Evolutionary conservation across 345 rosid species (phyloP), one percentile per base, ranked within the genome.

Genomic region (Tarenaya hassleriana): DNA sequence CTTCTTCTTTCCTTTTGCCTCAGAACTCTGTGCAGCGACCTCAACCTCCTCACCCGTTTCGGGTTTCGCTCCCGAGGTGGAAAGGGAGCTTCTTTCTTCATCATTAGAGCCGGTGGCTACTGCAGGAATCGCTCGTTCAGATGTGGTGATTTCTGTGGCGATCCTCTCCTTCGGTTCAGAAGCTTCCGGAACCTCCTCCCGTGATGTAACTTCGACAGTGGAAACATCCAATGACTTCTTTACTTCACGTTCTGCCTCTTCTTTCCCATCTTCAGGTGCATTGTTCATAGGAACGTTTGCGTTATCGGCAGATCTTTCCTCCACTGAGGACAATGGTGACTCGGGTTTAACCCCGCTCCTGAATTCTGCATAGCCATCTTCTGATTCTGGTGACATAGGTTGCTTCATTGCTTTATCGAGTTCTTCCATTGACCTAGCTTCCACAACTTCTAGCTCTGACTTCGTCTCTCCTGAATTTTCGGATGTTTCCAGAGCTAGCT

Each of bases 401-500:
- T 62, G 58, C 53, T 43, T 51, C 43, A 65, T 34, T 16, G 43
- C 59, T 57, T 7, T 42, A 4, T 13, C 58, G 4, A 44, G 34
- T 51, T 77, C 78, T 31, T 75, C 84, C 37, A 56, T 35, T 21
- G 77, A 77, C 21, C 61, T 73, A 43, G 74, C 80, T 58, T 77
- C 81, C 10, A 70, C 67, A 45, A 66, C 64, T 45, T 56, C 69
- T 51, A 77, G 49, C 15, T 60, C 67, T 52, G 73, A 58, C 16
- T 35, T 41, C 32, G 37, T 49, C 34, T 60, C 68, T 41, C 3
- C 51, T 15, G 59, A 50, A 62, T 38, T 60, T 31, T 27, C 12
- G 19, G 46, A 42, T 44, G 27, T 60, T 60, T 63, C 74, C 5
- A n/a, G 60, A 55, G 47, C 55, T 58, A 43, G 46, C 39, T 55